Percentiles rank a stretch among this genome's conserved stretches.
Evolutionary conservation across 495 filamentous ascomycete genomes (phyloP).

Genomic region (Aspergillus asperescens): DNA sequence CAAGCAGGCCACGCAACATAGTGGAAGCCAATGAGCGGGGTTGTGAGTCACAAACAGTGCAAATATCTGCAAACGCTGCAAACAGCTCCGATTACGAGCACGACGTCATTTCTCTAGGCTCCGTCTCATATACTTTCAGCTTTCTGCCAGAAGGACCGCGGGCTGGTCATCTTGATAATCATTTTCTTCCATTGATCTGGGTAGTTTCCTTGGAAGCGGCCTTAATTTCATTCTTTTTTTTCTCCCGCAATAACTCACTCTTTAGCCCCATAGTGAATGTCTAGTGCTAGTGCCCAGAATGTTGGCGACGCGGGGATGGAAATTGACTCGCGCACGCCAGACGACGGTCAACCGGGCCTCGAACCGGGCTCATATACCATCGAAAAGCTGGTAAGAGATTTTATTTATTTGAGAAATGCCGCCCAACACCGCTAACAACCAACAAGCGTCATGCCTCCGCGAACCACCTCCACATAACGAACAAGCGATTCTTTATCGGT

Average conservation of each 20-base stretch:
- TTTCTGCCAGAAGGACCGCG: background rate
- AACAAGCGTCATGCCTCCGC: slow-evolving; percentile 56
- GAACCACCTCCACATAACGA: slow-evolving; percentile 58
- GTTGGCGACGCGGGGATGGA: slow-evolving; percentile 15
- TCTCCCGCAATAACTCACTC: background rate
- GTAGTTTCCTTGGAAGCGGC: background rate
- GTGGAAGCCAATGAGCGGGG: slow-evolving; percentile 23
- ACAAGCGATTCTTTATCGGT: slow-evolving; percentile 60
- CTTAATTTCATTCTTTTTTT: background rate
- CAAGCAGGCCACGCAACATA: slow-evolving; percentile 27
- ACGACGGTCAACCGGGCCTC: slow-evolving; percentile 32
- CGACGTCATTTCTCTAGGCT: slow-evolving; percentile 30
- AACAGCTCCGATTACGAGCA: slow-evolving; percentile 13
- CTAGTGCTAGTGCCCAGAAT: slow-evolving; percentile 18
- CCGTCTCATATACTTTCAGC: background rate
- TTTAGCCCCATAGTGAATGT: slow-evolving; percentile 13
- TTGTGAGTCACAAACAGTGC: slow-evolving; percentile 6
- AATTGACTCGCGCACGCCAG: slow-evolving; percentile 14
- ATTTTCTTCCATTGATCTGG: background rate
- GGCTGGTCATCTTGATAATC: background rate
- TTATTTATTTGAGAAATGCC: background rate
- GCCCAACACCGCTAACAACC: background rate
- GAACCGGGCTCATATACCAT: slow-evolving; percentile 48
- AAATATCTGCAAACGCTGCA: slow-evolving; percentile 22
- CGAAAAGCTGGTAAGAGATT: slow-evolving; percentile 46